phyloP scores from a whole-genome alignment of 768 basidiomycete genomes.

The Postia placenta region DNA sequence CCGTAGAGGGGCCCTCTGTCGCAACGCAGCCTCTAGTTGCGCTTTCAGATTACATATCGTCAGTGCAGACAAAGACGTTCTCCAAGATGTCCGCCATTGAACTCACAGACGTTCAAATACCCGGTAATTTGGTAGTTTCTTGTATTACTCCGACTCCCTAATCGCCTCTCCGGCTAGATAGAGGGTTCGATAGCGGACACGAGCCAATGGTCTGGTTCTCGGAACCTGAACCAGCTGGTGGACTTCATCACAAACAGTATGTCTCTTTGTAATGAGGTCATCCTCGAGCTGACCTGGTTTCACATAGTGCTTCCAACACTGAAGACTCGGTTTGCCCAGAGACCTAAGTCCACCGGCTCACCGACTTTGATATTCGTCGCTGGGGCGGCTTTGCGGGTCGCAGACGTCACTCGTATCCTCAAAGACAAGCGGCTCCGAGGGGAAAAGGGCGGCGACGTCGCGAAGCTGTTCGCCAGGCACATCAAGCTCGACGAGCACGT shows the following conservation, averaged over 20 bases:
- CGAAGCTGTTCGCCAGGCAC: slow-evolving; percentile 94
- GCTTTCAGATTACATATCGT: slow-evolving; percentile 57
- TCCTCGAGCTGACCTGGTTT: slow-evolving; percentile 1
- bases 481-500: slow-evolving; percentile 88
- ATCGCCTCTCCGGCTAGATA: slow-evolving; percentile 36
- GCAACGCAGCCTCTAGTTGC: slow-evolving; percentile 51
- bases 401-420: slow-evolving; percentile 73
- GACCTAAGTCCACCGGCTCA: slow-evolving; percentile 71
- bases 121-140: too few species aligned
- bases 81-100: slow-evolving; percentile 70
- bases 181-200: slow-evolving; percentile 74
- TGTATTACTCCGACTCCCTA: slow-evolving; percentile 26
- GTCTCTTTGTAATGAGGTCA: slow-evolving; percentile 12
- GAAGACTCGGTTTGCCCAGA: slow-evolving; percentile 65
- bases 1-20: slow-evolving; percentile 35
- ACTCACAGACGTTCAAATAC: slow-evolving; percentile 71
- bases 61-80: slow-evolving; percentile 65
- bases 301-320: slow-evolving; percentile 58
- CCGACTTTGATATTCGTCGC: slow-evolving; percentile 84
- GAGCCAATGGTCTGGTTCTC: slow-evolving; percentile 60
- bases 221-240: slow-evolving; percentile 64
- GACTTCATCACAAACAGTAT: slow-evolving; percentile 74
- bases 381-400: slow-evolving; percentile 88
- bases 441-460: slow-evolving; percentile 86
- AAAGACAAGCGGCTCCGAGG: slow-evolving; percentile 64